Conservation (phyloP, 352 stramenopile species). For the Peronospora destructor region DNA sequence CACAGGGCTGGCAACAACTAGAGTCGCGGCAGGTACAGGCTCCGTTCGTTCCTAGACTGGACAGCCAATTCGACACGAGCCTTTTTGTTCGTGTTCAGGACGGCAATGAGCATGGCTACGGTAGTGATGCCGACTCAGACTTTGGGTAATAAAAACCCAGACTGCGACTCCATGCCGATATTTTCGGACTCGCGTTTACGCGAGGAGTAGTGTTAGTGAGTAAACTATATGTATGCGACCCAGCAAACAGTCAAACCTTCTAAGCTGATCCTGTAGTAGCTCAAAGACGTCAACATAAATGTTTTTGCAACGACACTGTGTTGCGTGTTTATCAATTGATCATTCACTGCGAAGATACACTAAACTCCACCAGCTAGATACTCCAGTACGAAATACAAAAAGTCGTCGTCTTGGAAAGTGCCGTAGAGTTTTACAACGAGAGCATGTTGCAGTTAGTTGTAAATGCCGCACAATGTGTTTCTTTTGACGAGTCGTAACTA, state of each 20-base stretch:
- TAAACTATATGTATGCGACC: conserved; percentile 26
- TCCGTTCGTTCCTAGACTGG: conserved; percentile 57
- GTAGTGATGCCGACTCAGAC: conserved; percentile 40
- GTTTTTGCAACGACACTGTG: background rate
- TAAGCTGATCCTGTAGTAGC: background rate
- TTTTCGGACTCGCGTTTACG: conserved; percentile 14
- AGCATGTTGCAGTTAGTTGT: conserved; percentile 52
- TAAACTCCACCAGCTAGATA: too few relatives aligned
- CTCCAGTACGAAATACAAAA: conserved; percentile 78
- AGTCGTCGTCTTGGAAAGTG: conserved; percentile 81
- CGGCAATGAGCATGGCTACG: conserved; percentile 32
- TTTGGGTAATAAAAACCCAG: conserved; percentile 29
- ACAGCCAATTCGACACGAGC: conserved; percentile 55
- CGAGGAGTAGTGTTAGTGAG: conserved; percentile 20
- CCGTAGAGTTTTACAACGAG: conserved; percentile 67
- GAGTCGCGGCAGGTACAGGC: conserved; percentile 28
- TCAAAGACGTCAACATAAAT: background rate
- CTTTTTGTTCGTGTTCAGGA: conserved; percentile 46
- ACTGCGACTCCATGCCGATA: conserved; percentile 22
- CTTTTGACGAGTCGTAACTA: conserved; percentile 67
- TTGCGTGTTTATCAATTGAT: background rate
- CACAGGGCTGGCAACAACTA: conserved; percentile 42
- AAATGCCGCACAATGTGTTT: conserved; percentile 72
- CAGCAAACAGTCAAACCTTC: conserved; percentile 1
- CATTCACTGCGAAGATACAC: too few relatives aligned